These are phyloP conservation scores for Pestalotiopsis fici DNA, from an alignment of 2,329 filamentous ascomycete species.

Conservation along the genomic window DNA sequence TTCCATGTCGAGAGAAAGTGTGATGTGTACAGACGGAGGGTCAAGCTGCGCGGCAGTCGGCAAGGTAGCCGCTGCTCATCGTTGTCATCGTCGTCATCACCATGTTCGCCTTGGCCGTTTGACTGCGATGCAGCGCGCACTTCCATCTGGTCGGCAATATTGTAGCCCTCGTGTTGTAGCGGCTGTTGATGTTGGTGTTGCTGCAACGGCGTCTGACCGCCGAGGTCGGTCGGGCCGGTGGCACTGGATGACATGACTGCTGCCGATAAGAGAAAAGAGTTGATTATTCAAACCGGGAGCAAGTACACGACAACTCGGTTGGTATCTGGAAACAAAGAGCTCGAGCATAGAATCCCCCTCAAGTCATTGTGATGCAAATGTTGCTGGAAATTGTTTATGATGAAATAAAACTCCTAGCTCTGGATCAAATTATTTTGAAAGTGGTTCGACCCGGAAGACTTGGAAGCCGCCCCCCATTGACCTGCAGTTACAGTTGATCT, in stretches of 20 bases:
- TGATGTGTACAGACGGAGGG: constrained; percentile 51
- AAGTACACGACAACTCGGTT: no score
- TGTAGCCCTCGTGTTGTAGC: not conserved
- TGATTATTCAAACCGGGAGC: no score
- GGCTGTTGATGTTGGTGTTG: not conserved
- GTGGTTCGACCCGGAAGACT: not conserved
- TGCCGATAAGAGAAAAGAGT: not conserved
- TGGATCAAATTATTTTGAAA: no score
- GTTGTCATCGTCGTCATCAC: not conserved
- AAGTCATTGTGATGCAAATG: not conserved
- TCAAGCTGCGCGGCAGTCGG: not conserved
- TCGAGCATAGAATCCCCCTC: not conserved
- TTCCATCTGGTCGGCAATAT: not conserved
- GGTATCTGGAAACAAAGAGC: not conserved
- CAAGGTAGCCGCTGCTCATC: not conserved
- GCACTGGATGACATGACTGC: not conserved
- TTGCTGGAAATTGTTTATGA: no score
- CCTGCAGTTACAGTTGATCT: not conserved
- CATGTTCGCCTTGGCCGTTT: not conserved
- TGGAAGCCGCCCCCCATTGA: not conserved
- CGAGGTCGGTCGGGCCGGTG: not conserved
- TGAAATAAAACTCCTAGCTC: no score
- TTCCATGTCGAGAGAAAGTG: constrained; percentile 67
- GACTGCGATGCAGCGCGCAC: not conserved
- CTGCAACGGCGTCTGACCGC: not conserved